Conservation (phyloP, 345 rosid genomes). For the Streptanthus diversifolius region DNA sequence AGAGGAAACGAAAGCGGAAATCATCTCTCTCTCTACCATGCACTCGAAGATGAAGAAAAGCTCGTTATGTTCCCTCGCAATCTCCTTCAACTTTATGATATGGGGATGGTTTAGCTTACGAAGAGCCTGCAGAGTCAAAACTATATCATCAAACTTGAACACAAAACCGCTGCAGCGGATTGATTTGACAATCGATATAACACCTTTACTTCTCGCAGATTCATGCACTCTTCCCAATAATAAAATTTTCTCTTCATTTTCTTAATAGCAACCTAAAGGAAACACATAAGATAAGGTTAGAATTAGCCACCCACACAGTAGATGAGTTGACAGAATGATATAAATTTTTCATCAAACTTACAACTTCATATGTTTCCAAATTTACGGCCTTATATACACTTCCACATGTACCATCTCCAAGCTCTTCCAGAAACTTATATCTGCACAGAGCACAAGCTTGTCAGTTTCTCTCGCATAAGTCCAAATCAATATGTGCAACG, state of each 20-base stretch:
- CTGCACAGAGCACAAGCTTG: conserved; percentile 35
- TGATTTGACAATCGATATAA: not conserved
- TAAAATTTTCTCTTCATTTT: conserved; percentile 92
- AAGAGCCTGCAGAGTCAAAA: conserved; percentile 66
- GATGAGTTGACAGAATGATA: not conserved
- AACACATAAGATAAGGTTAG: not conserved
- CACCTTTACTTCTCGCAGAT: conserved; percentile 92
- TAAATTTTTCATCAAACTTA: conserved; percentile 20
- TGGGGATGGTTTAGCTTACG: conserved; percentile 80
- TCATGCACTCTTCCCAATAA: conserved; percentile 90
- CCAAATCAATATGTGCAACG: not conserved
- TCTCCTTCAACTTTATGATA: conserved; percentile 85
- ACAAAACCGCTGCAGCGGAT: not conserved
- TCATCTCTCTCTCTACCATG: conserved; percentile 55
- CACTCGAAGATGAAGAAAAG: conserved; percentile 89
- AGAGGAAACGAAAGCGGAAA: not conserved
- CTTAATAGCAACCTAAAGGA: conserved; percentile 83
- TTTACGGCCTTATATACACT: conserved; percentile 81
- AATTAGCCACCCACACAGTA: not conserved
- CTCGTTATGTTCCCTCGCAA: conserved; percentile 80
- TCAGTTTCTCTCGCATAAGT: not conserved
- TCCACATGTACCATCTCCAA: conserved; percentile 98
- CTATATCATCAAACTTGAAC: not conserved
- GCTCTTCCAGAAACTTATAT: conserved; percentile 79
- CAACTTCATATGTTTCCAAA: conserved; percentile 67